Base-by-base conservation (phyloP, 129 eudicot genomes). In the Apium graveolens region DNA sequence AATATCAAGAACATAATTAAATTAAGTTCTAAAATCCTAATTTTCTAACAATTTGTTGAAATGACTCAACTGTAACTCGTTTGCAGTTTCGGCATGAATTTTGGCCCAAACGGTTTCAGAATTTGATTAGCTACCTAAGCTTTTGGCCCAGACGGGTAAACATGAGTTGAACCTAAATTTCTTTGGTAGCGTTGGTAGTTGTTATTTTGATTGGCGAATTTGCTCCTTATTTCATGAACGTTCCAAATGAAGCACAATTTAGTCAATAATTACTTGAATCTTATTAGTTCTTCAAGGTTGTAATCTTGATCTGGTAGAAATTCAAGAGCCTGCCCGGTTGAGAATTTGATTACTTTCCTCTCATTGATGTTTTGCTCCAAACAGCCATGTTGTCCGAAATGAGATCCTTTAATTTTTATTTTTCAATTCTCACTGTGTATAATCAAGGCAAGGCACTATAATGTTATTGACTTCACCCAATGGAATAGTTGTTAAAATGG, bases 31-130 rank as follows among this genome's bases (percentile, higher is more conserved):
- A n/a, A n/a, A n/a, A n/a, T n/a, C n/a, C n/a, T n/a, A n/a, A n/a
- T n/a, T n/a, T n/a, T n/a, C n/a, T n/a, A n/a, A n/a, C n/a, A n/a
- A n/a, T n/a, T n/a, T n/a, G 16, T 94, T 84, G 96, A 96, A 79
- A 82, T 91, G 83, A 89, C 83, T 75, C 57, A 80, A n/a, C 68
- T 79, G 17, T 81, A 79, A 72, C 78, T 10, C 49, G 87, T 74
- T 76, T 78, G 44, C 35, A 42, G 48, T 78, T 43, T 14, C 7
- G 43, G 38, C 18, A 48, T n/a, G 21, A 13, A n/a, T 39, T 66
- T 70, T 70, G 46, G 24, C 38, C 57, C 45, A 3, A 35, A 31
- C 20, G 9, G 31, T n/a, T 35, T 20, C 27, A 27, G 45, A 34
- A 9, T 72, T 72, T 41, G 75, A 10, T 71, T 31, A 35, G 42